These are phyloP conservation scores for Leccinum rimulosum DNA, from an alignment of 768 basidiomycete genomes.

Conservation along the genomic window DNA sequence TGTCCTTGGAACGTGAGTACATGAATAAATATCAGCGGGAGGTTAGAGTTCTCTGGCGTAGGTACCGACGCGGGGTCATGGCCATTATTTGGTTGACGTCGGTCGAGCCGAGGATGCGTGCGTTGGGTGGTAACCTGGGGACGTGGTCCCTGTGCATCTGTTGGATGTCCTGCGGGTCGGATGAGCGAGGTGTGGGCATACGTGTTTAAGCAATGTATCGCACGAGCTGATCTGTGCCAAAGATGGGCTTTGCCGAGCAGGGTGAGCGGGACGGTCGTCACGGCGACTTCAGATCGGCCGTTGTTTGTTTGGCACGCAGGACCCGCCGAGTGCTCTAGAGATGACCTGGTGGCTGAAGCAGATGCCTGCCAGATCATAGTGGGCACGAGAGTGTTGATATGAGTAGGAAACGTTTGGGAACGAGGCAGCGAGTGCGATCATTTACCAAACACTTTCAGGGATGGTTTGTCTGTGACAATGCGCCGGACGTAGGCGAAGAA, in stretches of 20 bases:
- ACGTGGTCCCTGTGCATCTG: constrained; percentile 92
- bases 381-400: neutral
- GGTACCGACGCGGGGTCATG: constrained; percentile 18
- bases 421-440: too few species aligned
- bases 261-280: constrained; percentile 59
- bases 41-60: too few species aligned
- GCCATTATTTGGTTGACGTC: constrained; percentile 72
- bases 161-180: constrained; percentile 47
- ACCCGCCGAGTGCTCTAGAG: constrained; percentile 70
- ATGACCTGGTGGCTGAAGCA: constrained; percentile 93
- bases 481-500: constrained; percentile 47
- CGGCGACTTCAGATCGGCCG: constrained; percentile 81
- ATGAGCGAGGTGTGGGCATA: constrained; percentile 20
- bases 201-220: neutral
- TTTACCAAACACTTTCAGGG: constrained; percentile 70
- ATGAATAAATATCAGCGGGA: constrained; percentile 47
- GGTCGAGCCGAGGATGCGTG: constrained; percentile 67
- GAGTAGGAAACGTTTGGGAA: neutral
- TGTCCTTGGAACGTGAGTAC: constrained; percentile 88
- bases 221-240: constrained; percentile 40
- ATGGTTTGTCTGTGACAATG: constrained; percentile 50
- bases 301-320: constrained; percentile 55
- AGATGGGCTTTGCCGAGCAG: constrained; percentile 46
- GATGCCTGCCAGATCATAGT: constrained; percentile 50
- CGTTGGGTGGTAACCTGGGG: constrained; percentile 48